Percentiles rank a stretch among this genome's conserved stretches.
These are phyloP conservation scores for Carex parvula DNA, from an alignment of 176 grass and related monocot species.

Conservation along the genomic window DNA sequence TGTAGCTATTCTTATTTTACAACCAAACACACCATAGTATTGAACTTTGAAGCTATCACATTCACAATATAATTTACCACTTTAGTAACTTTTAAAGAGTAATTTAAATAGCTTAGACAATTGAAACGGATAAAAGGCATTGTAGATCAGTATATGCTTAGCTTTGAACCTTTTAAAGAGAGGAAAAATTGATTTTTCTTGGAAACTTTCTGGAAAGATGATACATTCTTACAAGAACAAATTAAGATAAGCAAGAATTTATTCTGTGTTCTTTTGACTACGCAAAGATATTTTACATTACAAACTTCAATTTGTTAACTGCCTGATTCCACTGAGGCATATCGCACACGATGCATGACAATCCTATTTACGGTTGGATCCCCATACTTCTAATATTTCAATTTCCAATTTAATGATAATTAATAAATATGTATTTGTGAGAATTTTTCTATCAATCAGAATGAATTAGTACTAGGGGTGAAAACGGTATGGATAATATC, in stretches of 20 bases:
- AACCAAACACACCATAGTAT: not conserved
- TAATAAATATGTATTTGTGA: not conserved
- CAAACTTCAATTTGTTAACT: not conserved
- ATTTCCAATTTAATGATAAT: not conserved
- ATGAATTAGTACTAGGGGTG: too few relatives aligned
- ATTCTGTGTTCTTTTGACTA: slow-evolving; percentile 12
- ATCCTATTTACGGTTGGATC: not conserved
- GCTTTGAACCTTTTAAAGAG: not conserved
- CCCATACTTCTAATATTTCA: not conserved
- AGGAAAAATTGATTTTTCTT: not conserved
- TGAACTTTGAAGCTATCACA: not conserved
- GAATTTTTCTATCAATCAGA: too few relatives aligned
- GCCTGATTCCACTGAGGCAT: not conserved
- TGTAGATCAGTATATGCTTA: not conserved
- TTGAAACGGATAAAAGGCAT: not conserved
- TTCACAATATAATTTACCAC: not conserved
- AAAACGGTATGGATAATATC: too few relatives aligned
- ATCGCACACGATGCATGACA: not conserved
- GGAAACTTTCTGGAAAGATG: slow-evolving; percentile 19
- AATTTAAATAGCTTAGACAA: not conserved
- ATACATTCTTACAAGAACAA: slow-evolving; percentile 13
- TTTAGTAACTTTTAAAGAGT: not conserved
- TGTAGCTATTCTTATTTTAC: too few relatives aligned
- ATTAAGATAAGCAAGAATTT: slow-evolving; percentile 31
- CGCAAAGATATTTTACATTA: slow-evolving; percentile 14